Percentiles rank a stretch among this genome's conserved stretches.
Evolutionary conservation across 2,329 filamentous ascomycete genomes (phyloP).

Genomic region (Colletotrichum higginsianum): DNA sequence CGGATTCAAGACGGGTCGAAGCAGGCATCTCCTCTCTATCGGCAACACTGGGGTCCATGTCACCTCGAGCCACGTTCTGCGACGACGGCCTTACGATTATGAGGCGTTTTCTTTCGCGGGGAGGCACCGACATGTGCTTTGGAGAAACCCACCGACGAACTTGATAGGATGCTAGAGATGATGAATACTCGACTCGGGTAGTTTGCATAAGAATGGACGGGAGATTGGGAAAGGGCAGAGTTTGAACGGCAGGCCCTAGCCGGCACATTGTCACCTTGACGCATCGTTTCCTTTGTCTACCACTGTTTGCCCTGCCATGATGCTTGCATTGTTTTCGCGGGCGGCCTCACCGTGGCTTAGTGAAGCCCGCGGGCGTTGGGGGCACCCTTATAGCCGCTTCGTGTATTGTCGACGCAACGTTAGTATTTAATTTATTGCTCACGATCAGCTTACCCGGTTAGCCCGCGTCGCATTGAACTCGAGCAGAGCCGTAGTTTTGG

Average conservation of each 20-base stretch:
- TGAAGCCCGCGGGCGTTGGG: conserved; percentile 34
- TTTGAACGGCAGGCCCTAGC: conserved; percentile 35
- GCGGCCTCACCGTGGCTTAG: conserved; percentile 29
- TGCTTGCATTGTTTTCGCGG: conserved; percentile 32
- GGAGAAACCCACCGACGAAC: neutral
- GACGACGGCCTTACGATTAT: conserved; percentile 33
- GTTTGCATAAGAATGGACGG: conserved; percentile 42
- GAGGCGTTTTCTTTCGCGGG: conserved; percentile 32
- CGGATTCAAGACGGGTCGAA: conserved; percentile 19
- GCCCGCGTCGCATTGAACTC: neutral
- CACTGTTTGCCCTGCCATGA: conserved; percentile 28
- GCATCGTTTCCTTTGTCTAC: conserved; percentile 35
- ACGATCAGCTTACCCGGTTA: conserved; percentile 17
- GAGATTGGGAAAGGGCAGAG: conserved; percentile 37
- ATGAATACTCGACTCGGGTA: conserved; percentile 41
- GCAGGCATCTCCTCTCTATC: conserved; percentile 32
- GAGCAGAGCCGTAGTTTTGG: neutral
- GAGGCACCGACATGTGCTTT: conserved; percentile 16
- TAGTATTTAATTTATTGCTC: conserved; percentile 40
- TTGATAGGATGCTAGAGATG: conserved; percentile 27
- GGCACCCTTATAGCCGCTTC: conserved; percentile 41
- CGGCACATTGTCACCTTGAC: conserved; percentile 41
- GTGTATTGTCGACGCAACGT: conserved; percentile 40
- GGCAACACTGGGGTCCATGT: conserved; percentile 20
- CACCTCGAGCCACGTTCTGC: conserved; percentile 29